Conservation (phyloP, 108 stramenopile species). For the Pseudonitzschia pungens region DNA sequence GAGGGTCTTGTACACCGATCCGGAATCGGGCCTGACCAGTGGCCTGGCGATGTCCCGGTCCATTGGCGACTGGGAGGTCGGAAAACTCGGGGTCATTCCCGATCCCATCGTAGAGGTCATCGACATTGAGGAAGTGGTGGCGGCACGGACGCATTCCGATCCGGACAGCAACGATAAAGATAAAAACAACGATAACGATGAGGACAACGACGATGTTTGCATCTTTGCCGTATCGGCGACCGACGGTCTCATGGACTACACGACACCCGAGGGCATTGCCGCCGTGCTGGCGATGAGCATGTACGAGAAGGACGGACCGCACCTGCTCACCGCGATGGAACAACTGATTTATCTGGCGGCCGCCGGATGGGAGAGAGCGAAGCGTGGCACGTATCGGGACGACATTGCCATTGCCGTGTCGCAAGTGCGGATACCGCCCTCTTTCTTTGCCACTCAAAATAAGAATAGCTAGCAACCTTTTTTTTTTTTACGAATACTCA, state of each 20-base stretch:
- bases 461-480: not conserved
- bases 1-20: conserved; percentile 69
- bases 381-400: conserved; percentile 77
- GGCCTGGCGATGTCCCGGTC: conserved; percentile 80
- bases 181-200: no score
- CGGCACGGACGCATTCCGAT: conserved; percentile 9
- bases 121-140: conserved; percentile 51
- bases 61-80: conserved; percentile 79
- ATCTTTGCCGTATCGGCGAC: conserved; percentile 81
- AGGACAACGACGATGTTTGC: conserved; percentile 45
- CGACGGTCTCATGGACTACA: conserved; percentile 76
- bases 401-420: conserved; percentile 77
- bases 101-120: conserved; percentile 75
- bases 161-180: no score
- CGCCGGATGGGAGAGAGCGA: conserved; percentile 71
- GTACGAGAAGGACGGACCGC: conserved; percentile 48
- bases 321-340: conserved; percentile 70
- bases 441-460: not conserved
- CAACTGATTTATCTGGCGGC: conserved; percentile 71
- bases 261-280: conserved; percentile 51
- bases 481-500: not conserved
- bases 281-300: conserved; percentile 57
- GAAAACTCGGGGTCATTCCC: conserved; percentile 70
- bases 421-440: conserved; percentile 42
- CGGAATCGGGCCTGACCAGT: conserved; percentile 63